A percentile compares a stretch with the other conserved stretches of the same genome.
phyloP scores from a whole-genome alignment of 2,329 filamentous ascomycete species.

The Aspergillus unguis region DNA sequence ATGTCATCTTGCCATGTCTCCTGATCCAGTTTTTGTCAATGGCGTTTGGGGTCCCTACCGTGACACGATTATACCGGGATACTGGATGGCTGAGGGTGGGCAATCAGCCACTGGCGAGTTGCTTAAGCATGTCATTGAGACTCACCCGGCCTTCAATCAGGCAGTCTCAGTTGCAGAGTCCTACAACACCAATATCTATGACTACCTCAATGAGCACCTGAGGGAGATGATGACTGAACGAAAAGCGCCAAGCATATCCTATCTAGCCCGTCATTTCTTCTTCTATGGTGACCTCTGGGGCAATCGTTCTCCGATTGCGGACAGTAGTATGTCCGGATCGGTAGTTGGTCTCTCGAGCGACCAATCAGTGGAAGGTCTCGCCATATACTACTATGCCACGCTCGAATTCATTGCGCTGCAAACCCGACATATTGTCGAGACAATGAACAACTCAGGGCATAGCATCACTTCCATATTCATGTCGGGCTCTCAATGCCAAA shows the following conservation, averaged over 20 bases:
- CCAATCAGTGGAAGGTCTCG: conserved; percentile 80
- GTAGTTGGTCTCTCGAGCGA: conserved; percentile 85
- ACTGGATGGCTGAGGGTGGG: conserved; percentile 96
- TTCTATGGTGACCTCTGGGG: conserved; percentile 98
- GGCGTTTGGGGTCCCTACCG: conserved; percentile 97
- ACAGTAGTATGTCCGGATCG: conserved; percentile 87
- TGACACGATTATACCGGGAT: conserved; percentile 85
- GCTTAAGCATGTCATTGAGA: conserved; percentile 90
- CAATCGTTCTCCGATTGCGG: conserved; percentile 89
- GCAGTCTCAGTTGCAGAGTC: conserved; percentile 75
- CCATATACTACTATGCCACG: conserved; percentile 88
- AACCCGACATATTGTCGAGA: conserved; percentile 89
- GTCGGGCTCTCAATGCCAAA: conserved; percentile 97
- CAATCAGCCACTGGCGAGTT: conserved; percentile 96
- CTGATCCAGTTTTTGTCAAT: conserved; percentile 85
- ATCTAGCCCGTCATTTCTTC: conserved; percentile 90
- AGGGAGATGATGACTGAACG: conserved; percentile 67
- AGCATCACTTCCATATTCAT: conserved; percentile 92
- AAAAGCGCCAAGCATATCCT: conserved; percentile 73
- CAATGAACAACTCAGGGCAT: conserved; percentile 90
- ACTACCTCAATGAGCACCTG: conserved; percentile 87
- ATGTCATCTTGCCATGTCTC: conserved; percentile 94
- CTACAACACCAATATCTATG: conserved; percentile 85
- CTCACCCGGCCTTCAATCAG: conserved; percentile 83
- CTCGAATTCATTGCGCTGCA: conserved; percentile 99